phyloP scores from a whole-genome alignment of 2,329 filamentous ascomycete genomes.

The Coniochaeta sp. region DNA sequence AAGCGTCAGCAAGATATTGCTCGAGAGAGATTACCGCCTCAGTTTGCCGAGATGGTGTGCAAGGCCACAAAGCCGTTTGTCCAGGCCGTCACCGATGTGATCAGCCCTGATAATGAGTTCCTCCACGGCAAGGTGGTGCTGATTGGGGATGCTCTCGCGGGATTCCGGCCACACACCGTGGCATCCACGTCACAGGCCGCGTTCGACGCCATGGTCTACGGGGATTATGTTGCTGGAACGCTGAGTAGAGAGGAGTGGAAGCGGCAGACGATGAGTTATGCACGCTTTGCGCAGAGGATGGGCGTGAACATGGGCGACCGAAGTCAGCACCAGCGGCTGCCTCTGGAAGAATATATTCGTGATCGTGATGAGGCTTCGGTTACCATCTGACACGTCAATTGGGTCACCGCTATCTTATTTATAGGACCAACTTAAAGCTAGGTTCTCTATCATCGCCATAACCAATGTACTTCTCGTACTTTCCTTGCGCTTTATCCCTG shows the following conservation, averaged over 20 bases:
- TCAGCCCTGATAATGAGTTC: constrained; percentile 25
- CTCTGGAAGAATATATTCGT: constrained; percentile 22
- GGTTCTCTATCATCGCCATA: constrained; percentile 58
- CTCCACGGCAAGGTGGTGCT: constrained; percentile 20
- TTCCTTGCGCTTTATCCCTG: constrained; percentile 51
- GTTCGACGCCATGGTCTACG: constrained; percentile 26
- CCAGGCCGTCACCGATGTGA: constrained; percentile 30
- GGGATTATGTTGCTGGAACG: constrained; percentile 23
- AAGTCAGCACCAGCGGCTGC: constrained; percentile 23
- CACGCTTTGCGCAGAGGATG: constrained; percentile 23
- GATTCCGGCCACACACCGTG: constrained; percentile 22
- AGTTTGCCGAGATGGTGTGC: constrained; percentile 31
- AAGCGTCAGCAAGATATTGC: constrained; percentile 24
- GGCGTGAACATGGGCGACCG: constrained; percentile 27
- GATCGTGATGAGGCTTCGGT: constrained; percentile 26
- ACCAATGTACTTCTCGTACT: constrained; percentile 49
- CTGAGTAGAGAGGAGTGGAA: constrained; percentile 24
- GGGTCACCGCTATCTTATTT: constrained; percentile 8
- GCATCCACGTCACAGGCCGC: constrained; percentile 32
- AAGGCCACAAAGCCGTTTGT: constrained; percentile 32
- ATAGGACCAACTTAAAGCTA: constrained; percentile 53
- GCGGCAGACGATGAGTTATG: constrained; percentile 24
- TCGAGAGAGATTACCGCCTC: constrained; percentile 24
- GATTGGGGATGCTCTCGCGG: not conserved
- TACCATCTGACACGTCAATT: too few species aligned